These are phyloP conservation scores for Cladophialophora psammophila DNA, from an alignment of 2,329 filamentous ascomycete species.

Conservation along the genomic window DNA sequence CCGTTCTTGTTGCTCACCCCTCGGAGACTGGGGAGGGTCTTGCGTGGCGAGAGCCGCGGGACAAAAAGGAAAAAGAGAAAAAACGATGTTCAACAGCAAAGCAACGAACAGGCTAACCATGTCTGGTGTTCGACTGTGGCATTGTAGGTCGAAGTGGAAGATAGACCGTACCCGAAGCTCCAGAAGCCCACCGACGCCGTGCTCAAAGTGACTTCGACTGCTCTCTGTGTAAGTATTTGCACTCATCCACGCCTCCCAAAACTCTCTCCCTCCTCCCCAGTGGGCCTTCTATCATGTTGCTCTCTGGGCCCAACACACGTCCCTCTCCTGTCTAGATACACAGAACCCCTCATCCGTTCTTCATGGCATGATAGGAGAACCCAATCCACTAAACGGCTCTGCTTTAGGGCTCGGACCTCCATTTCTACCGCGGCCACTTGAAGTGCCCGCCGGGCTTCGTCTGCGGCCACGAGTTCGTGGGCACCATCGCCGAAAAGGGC, in stretches of 20 bases:
- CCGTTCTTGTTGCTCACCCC: too few relatives aligned
- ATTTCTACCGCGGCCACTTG: constrained; percentile 64
- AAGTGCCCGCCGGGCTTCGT: constrained; percentile 56
- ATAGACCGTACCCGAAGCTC: constrained; percentile 55
- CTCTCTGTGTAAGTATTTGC: constrained; percentile 36
- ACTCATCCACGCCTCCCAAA: background rate
- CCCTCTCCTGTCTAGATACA: constrained; percentile 47
- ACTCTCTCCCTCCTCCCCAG: too few relatives aligned
- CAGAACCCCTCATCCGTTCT: too few relatives aligned
- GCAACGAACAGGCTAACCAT: background rate
- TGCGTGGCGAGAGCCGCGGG: too few relatives aligned
- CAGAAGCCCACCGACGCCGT: constrained; percentile 57
- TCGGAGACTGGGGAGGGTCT: too few relatives aligned
- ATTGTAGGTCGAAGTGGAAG: constrained; percentile 49
- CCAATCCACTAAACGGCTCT: constrained; percentile 37
- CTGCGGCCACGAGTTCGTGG: constrained; percentile 65
- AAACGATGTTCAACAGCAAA: background rate
- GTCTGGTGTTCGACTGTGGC: background rate
- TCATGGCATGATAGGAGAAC: too few relatives aligned
- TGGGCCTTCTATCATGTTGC: too few relatives aligned
- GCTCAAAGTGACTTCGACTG: constrained; percentile 47
- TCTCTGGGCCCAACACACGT: background rate
- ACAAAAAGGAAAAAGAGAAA: background rate
- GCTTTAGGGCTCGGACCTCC: constrained; percentile 64
- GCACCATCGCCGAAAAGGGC: constrained; percentile 56